A percentile compares a stretch with the other conserved stretches of the same genome.
These are phyloP conservation scores for Pisolithus marmoratus DNA, from an alignment of 768 basidiomycete genomes.

Conservation along the genomic window DNA sequence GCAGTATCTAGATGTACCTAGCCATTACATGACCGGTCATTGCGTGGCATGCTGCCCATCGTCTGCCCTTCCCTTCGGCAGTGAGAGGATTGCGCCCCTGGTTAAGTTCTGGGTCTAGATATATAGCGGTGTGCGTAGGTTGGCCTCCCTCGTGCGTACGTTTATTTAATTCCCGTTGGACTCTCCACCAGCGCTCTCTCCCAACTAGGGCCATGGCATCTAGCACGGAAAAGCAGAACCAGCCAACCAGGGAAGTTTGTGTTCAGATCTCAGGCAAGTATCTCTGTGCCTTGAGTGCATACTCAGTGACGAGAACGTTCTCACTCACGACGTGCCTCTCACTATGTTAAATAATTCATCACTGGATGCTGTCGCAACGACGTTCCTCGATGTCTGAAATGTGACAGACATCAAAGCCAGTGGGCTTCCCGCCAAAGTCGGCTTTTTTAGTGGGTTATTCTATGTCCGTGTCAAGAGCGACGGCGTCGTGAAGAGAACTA, in stretches of 20 bases:
- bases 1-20: background rate
- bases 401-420: slow-evolving; percentile 28
- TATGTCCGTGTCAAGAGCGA: slow-evolving; percentile 26
- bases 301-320: background rate
- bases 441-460: slow-evolving; percentile 24
- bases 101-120: background rate
- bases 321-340: background rate
- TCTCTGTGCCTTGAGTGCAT: background rate
- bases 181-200: background rate
- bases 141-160: background rate
- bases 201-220: background rate
- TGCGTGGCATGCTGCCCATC: background rate
- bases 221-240: slow-evolving; percentile 1
- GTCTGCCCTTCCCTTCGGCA: background rate
- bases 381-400: background rate
- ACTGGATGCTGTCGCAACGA: background rate
- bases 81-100: background rate
- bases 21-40: background rate
- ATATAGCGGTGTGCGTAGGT: background rate
- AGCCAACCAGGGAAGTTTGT: slow-evolving; percentile 12
- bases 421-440: slow-evolving; percentile 27
- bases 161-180: background rate
- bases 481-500: slow-evolving; percentile 22
- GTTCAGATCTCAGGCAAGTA: slow-evolving; percentile 24
- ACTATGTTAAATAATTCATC: background rate